A percentile compares a stretch with the other conserved stretches of the same genome.
phyloP scores from a whole-genome alignment of 2,329 filamentous ascomycete species.

The Colletotrichum noveboracense region DNA sequence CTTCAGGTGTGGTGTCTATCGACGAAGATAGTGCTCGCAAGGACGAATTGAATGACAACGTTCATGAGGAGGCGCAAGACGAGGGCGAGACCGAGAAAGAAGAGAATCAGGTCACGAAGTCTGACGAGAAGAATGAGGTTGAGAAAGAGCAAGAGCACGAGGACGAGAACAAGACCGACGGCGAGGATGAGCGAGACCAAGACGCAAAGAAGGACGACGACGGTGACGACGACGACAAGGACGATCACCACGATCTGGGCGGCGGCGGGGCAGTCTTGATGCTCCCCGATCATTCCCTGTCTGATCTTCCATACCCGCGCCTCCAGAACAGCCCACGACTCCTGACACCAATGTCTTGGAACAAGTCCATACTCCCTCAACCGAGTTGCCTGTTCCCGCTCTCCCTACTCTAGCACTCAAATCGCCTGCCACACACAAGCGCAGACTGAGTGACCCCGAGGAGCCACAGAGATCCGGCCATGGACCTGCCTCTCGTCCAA shows the following conservation, averaged over 20 bases:
- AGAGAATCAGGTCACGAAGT: background rate
- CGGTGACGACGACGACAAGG: background rate
- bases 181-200: background rate
- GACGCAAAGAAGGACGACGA: background rate
- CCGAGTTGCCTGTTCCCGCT: background rate
- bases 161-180: background rate
- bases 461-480: background rate
- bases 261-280: background rate
- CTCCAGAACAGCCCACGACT: background rate
- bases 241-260: background rate
- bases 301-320: background rate
- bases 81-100: background rate
- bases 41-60: background rate
- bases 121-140: background rate
- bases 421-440: background rate
- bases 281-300: background rate
- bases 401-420: background rate
- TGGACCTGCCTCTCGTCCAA: background rate
- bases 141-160: background rate
- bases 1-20: background rate
- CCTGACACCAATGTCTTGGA: background rate
- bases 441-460: background rate
- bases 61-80: background rate
- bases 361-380: background rate
- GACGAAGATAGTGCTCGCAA: background rate